Conservation (phyloP, 2,329 filamentous ascomycete genomes). For the Didymellaceae sp. region DNA sequence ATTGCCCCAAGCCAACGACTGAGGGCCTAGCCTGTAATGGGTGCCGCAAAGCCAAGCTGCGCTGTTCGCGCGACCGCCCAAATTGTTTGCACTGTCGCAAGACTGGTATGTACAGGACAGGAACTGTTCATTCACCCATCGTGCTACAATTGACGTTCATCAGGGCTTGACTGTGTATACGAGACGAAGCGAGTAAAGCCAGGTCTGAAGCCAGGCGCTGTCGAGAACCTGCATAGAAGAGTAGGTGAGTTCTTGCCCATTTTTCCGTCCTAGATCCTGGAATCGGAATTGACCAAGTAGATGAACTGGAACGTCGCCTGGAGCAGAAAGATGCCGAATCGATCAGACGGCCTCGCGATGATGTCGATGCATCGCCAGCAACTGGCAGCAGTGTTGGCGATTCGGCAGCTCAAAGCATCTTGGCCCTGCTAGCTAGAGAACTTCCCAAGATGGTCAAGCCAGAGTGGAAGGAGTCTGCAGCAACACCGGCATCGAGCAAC, state of each 20-base stretch:
- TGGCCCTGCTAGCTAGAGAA: conserved; percentile 22
- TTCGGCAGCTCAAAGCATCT: conserved; percentile 13
- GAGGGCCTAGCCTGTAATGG: conserved; percentile 26
- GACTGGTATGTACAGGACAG: conserved; percentile 13
- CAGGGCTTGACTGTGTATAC: conserved; percentile 26
- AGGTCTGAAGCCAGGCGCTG: conserved; percentile 26
- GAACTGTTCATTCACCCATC: not conserved
- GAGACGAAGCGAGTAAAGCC: conserved; percentile 25
- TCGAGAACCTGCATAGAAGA: conserved; percentile 26
- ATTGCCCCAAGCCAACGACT: conserved; percentile 5
- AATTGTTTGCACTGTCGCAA: conserved; percentile 26
- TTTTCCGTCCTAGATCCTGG: no score
- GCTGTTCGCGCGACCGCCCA: conserved; percentile 26
- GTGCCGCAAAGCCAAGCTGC: conserved; percentile 26
- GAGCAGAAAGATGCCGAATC: not conserved
- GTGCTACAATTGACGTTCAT: not conserved
- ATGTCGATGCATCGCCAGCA: not conserved
- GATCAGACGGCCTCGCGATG: not conserved
- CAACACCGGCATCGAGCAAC: conserved; percentile 5
- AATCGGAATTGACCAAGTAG: not conserved
- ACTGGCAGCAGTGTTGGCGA: not conserved
- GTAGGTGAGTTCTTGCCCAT: conserved; percentile 9
- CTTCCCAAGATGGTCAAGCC: conserved; percentile 22
- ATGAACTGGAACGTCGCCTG: conserved; percentile 21
- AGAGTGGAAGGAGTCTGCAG: not conserved